Conservation (phyloP, 805 yeast species). For the Candida dendrica region DNA sequence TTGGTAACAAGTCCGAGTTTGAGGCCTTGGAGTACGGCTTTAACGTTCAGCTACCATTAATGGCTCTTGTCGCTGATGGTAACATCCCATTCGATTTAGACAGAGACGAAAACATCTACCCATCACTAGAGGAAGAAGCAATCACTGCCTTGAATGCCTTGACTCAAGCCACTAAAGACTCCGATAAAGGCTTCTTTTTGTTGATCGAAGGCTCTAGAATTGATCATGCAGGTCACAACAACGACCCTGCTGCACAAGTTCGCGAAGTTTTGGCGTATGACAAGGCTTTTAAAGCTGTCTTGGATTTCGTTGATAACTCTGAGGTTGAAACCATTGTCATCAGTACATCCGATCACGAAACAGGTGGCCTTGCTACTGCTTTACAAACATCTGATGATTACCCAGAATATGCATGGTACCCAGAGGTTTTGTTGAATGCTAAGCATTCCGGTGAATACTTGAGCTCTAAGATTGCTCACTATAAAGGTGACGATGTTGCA, state of each 20-base stretch:
- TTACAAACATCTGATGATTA: conserved; percentile 62
- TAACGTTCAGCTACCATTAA: conserved; percentile 66
- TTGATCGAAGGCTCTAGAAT: conserved; percentile 89
- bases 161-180: conserved; percentile 55
- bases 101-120: conserved; percentile 51
- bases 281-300: conserved; percentile 68
- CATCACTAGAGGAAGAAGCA: conserved; percentile 76
- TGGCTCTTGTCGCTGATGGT: conserved; percentile 65
- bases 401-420: conserved; percentile 88
- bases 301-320: conserved; percentile 57
- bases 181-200: conserved; percentile 80
- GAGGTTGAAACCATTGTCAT: conserved; percentile 74
- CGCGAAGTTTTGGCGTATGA: conserved; percentile 86
- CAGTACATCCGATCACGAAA: conserved; percentile 90
- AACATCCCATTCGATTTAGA: conserved; percentile 87
- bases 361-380: conserved; percentile 89
- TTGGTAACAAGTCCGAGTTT: conserved; percentile 51
- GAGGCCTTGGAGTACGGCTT: conserved; percentile 49
- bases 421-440: conserved; percentile 64
- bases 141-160: conserved; percentile 66
- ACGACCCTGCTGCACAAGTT: conserved; percentile 93
- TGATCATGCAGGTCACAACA: conserved; percentile 92
- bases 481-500: conserved; percentile 27
- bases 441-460: conserved; percentile 74
- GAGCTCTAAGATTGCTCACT: conserved; percentile 35